A percentile compares a stretch with the other conserved stretches of the same genome.
Conservation (phyloP, 2,329 filamentous ascomycete genomes). For the Pestalotiopsis sp. region DNA sequence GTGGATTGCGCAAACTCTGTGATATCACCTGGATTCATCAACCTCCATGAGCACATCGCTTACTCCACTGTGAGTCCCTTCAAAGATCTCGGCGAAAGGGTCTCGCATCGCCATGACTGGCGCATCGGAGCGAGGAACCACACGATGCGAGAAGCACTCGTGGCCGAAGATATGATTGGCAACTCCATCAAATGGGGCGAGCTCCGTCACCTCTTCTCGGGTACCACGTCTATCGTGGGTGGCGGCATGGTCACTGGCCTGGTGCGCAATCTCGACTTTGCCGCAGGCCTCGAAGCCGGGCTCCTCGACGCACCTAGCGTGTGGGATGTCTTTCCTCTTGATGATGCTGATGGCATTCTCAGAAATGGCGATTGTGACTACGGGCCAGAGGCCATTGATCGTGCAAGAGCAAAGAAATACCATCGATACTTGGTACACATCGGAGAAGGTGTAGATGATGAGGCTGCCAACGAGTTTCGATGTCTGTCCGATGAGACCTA, state of each 20-base stretch:
- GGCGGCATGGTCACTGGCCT: constrained; percentile 28
- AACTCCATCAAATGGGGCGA: constrained; percentile 29
- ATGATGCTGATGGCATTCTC: constrained; percentile 24
- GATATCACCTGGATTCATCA: constrained; percentile 33
- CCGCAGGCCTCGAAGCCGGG: constrained; percentile 24
- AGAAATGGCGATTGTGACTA: constrained; percentile 31
- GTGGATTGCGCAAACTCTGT: constrained; percentile 26
- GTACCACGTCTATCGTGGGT: constrained; percentile 31
- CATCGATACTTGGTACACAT: constrained; percentile 29
- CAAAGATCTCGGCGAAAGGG: constrained; percentile 23
- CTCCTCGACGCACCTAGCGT: constrained; percentile 17
- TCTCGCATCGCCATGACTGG: constrained; percentile 32
- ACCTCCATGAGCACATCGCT: constrained; percentile 32
- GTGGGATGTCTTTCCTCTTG: constrained; percentile 30
- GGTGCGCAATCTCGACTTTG: constrained; percentile 30
- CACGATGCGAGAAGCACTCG: constrained; percentile 19
- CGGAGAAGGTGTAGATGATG: constrained; percentile 28
- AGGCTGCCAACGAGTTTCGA: constrained; percentile 30
- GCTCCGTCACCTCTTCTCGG: constrained; percentile 32
- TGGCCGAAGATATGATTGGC: constrained; percentile 22
- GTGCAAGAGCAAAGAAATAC: constrained; percentile 15
- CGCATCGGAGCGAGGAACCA: constrained; percentile 24
- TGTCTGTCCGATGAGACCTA: constrained; percentile 28
- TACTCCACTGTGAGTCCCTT: constrained; percentile 28
- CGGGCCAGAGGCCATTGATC: constrained; percentile 20